Base-by-base conservation (phyloP, 352 stramenopile species). In the Phytopythium litorale region DNA sequence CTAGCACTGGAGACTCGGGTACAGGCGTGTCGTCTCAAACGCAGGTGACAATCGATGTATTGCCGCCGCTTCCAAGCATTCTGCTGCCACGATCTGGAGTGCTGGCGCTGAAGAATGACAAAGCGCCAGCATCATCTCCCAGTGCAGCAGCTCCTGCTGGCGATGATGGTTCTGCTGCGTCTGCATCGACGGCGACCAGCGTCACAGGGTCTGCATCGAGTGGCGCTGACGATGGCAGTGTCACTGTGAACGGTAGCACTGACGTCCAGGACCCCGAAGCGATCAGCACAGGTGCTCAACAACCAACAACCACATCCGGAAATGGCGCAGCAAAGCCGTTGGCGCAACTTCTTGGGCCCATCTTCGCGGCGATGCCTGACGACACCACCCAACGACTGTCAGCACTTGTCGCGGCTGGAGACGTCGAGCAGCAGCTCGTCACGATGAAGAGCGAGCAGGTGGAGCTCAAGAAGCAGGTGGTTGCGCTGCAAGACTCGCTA, bases 381-480 rank as follows among this genome's bases (percentile, higher is more conserved):
- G 35, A 45, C 52, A 85, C 73, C 38, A 83, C 77, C 30, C 79
- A 92, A 49, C 71, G 81, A 0, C 63, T 91, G 37, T 78, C 83
- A 30, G 79, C 79, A 0, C 58, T 92, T 6, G 65, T 89, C 1
- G 74, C 85, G 9, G 81, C 80, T 28, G 76, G 79, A 35, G 82
- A 79, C n/a, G 72, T 94, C 3, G 80, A 92, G 48, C 77, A 89
- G 21, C 84, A 92, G 55, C 64, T 93, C 1, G 55, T 72, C 0
- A 91, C 88, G 55, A 84, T 94, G 73, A 88, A 89, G 54, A 72
- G 43, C 25, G 86, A 91, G 48, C 75, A 91, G 55, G 60, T 76
- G 0, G 84, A 94, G 60, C 65, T 84, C 15, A 92, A 88, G 63
- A 73, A 82, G 4, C 81, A 92, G 70, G 75, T 88, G 7, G 55